Percentiles rank a stretch among this genome's conserved stretches.
phyloP scores from a whole-genome alignment of 2,329 filamentous ascomycete genomes.

The Aspergillus hortae region DNA sequence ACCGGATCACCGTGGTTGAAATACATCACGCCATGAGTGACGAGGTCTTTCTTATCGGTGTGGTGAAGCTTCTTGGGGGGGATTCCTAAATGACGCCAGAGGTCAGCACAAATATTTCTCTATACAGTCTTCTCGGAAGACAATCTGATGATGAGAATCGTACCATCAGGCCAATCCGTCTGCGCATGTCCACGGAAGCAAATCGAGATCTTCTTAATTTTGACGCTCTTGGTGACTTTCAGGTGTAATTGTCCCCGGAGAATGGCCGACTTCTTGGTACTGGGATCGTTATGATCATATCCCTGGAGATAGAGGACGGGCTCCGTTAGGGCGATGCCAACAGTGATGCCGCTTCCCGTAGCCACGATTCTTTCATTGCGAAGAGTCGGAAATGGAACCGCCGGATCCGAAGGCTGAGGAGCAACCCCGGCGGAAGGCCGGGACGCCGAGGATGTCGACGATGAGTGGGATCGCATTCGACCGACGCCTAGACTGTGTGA shows the following conservation, averaged over 20 bases:
- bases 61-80: conserved; percentile 81
- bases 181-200: conserved; percentile 80
- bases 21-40: conserved; percentile 87
- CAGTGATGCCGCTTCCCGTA: conserved; percentile 46
- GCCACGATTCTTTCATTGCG: conserved; percentile 47
- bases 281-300: conserved; percentile 47
- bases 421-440: conserved; percentile 18
- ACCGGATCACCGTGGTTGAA: conserved; percentile 62
- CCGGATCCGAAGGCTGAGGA: conserved; percentile 21
- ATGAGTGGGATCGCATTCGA: conserved; percentile 23
- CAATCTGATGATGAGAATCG: background rate
- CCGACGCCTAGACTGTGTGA: conserved; percentile 14
- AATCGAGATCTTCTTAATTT: conserved; percentile 86
- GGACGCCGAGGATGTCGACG: conserved; percentile 24
- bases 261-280: conserved; percentile 70
- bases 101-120: conserved; percentile 4
- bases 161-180: conserved; percentile 93
- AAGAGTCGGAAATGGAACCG: conserved; percentile 31
- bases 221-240: conserved; percentile 80
- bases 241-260: conserved; percentile 80
- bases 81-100: conserved; percentile 55
- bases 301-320: conserved; percentile 49
- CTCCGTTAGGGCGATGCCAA: conserved; percentile 46
- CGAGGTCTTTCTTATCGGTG: conserved; percentile 77
- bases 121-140: background rate